Conservation (phyloP, 2,329 filamentous ascomycete species). For the Penicillium sp. region DNA sequence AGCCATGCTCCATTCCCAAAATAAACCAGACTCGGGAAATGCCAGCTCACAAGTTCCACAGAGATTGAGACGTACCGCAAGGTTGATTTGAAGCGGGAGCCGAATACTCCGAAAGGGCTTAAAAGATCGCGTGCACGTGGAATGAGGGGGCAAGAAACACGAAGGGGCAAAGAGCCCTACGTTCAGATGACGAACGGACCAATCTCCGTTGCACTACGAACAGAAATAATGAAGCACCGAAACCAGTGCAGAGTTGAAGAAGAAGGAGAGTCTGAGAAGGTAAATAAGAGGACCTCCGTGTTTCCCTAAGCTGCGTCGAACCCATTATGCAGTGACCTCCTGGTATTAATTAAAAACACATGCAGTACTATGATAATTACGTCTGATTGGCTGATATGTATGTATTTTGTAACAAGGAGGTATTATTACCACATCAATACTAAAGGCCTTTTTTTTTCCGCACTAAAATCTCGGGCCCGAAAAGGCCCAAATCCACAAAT, state of each 20-base stretch:
- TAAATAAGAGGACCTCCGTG: conserved; percentile 8
- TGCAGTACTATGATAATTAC: not conserved
- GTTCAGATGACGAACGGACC: conserved; percentile 7
- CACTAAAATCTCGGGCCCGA: conserved; percentile 7
- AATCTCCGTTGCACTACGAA: not conserved
- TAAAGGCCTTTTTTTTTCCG: not conserved
- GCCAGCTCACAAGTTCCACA: not conserved
- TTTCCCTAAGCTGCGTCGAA: not conserved
- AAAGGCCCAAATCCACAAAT: not conserved
- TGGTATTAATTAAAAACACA: conserved; percentile 7
- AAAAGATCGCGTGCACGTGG: conserved; percentile 21
- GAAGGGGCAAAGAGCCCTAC: conserved; percentile 11
- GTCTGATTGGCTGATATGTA: not conserved
- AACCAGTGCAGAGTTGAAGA: not conserved
- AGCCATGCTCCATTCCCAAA: not conserved
- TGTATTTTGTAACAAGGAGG: not conserved
- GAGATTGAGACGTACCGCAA: conserved; percentile 15
- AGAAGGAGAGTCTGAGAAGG: conserved; percentile 10
- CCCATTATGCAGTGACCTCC: conserved; percentile 7
- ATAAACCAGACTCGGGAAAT: not conserved
- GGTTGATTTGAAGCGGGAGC: conserved; percentile 14
- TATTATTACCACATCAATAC: conserved; percentile 2
- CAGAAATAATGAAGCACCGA: not conserved
- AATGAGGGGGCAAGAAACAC: conserved; percentile 14
- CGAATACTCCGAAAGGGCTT: conserved; percentile 22